Conservation (phyloP, 2,329 filamentous ascomycete genomes). For the Fusarium sp. region DNA sequence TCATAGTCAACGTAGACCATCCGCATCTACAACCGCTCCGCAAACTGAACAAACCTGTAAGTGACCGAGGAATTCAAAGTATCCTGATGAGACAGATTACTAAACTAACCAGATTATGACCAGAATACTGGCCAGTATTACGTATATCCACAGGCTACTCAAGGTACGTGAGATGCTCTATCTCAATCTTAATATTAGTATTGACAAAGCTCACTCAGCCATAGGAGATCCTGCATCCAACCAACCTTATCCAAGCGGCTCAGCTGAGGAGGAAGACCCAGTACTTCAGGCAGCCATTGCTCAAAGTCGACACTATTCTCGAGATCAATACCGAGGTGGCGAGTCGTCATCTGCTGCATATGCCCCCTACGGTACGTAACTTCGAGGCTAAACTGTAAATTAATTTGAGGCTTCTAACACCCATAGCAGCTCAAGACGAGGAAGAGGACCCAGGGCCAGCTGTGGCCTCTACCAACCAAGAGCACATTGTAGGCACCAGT, state of each 20-base stretch:
- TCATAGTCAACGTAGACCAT: neutral
- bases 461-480: constrained; percentile 27
- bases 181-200: neutral
- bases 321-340: constrained; percentile 21
- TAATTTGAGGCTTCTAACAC: neutral
- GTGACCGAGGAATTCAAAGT: neutral
- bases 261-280: constrained; percentile 17
- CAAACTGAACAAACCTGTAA: constrained; percentile 8
- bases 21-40: neutral
- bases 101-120: constrained; percentile 18
- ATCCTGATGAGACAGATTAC: neutral
- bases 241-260: constrained; percentile 8
- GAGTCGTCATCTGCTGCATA: constrained; percentile 23
- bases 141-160: neutral
- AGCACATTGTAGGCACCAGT: constrained; percentile 34
- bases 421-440: constrained; percentile 16
- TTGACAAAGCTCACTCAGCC: neutral
- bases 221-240: constrained; percentile 8
- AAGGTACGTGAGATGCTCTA: constrained; percentile 12
- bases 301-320: constrained; percentile 21
- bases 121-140: constrained; percentile 19
- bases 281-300: constrained; percentile 21
- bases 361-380: constrained; percentile 21
- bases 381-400: neutral
- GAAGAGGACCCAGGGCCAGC: constrained; percentile 45